Conservation (phyloP, 2,329 filamentous ascomycete genomes). For the Neoascochyta sp. region DNA sequence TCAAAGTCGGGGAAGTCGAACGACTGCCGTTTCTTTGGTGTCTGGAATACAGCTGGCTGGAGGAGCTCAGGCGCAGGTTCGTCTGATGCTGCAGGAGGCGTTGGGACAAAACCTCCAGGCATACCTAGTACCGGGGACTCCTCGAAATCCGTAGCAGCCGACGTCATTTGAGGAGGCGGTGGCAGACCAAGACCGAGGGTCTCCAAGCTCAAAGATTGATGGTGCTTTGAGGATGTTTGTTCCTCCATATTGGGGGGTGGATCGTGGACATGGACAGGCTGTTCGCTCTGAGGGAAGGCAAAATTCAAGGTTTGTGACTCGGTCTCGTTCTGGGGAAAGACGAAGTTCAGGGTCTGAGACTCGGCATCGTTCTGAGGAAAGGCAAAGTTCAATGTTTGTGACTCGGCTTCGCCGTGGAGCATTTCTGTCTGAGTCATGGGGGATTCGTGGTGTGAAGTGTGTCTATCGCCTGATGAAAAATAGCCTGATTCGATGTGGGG, state of each 20-base stretch:
- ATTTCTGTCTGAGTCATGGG: no score
- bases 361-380: constrained; percentile 9
- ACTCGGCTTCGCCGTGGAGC: constrained; percentile 10
- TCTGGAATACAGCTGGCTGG: constrained; percentile 28
- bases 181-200: constrained; percentile 27
- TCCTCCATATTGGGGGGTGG: constrained; percentile 2
- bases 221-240: constrained; percentile 6
- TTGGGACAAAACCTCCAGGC: constrained; percentile 57
- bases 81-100: constrained; percentile 22
- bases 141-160: constrained; percentile 44
- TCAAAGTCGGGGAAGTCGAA: constrained; percentile 18
- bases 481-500: constrained; percentile 23
- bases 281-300: constrained; percentile 8
- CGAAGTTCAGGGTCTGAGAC: no score
- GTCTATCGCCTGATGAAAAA: constrained; percentile 18
- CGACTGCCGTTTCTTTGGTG: constrained; percentile 8
- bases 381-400: constrained; percentile 9
- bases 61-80: constrained; percentile 12
- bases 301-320: constrained; percentile 10
- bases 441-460: no score
- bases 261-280: constrained; percentile 5
- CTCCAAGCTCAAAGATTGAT: constrained; percentile 24
- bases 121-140: constrained; percentile 67
- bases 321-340: constrained; percentile 9
- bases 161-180: constrained; percentile 28